These are phyloP conservation scores for Narthecium ossifragum DNA, from an alignment of 106 monocot genomes.

Conservation along the genomic window DNA sequence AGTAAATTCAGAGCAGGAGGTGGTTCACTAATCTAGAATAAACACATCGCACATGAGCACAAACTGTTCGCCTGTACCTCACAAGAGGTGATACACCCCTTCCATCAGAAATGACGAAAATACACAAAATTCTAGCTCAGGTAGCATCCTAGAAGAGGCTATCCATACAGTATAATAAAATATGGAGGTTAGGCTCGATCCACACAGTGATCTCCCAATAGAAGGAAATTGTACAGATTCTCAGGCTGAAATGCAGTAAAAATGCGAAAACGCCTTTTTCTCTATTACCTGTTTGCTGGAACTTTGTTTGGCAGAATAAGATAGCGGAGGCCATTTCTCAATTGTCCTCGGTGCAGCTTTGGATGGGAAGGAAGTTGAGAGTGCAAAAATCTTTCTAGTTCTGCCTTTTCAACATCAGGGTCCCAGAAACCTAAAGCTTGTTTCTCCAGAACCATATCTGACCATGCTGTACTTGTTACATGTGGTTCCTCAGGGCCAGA, in stretches of 20 bases:
- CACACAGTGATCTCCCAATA: not conserved
- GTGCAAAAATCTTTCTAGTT: conserved; percentile 47
- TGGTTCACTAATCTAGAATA: too few relatives aligned
- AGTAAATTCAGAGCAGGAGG: too few relatives aligned
- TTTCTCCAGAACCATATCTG: conserved; percentile 61
- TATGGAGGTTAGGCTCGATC: not conserved
- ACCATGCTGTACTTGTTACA: conserved; percentile 69
- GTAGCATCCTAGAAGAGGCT: not conserved
- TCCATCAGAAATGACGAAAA: not conserved
- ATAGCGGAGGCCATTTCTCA: conserved; percentile 91
- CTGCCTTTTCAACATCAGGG: conserved; percentile 31
- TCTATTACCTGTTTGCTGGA: conserved; percentile 78
- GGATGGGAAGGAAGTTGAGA: conserved; percentile 77
- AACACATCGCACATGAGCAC: too few relatives aligned
- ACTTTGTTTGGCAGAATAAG: conserved; percentile 91
- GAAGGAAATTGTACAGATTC: not conserved
- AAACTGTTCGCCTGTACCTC: too few relatives aligned
- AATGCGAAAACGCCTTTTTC: not conserved
- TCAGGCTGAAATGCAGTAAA: not conserved
- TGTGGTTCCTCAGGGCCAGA: conserved; percentile 95
- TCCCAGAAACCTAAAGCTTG: conserved; percentile 35
- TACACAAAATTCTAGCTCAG: not conserved
- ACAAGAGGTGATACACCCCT: too few relatives aligned
- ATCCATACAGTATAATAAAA: not conserved
- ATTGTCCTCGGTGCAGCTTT: conserved; percentile 72